Conservation (phyloP, 768 basidiomycete species). For the Lactifluus echinatus region DNA sequence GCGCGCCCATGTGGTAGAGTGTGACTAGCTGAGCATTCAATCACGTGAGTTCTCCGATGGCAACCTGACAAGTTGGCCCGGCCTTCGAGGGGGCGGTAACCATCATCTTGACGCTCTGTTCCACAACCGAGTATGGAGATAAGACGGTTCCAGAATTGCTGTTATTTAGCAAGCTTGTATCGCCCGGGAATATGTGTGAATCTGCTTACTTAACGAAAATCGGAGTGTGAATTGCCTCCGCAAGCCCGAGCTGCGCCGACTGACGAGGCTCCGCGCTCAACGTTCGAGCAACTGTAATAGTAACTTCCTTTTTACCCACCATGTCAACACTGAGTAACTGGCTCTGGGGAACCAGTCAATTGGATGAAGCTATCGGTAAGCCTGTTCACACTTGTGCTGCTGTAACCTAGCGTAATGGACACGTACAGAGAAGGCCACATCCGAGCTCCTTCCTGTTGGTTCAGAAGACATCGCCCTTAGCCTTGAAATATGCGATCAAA, state of each 20-base stretch:
- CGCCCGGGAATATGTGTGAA: neutral
- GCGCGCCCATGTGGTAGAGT: no score
- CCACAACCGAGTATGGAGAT: no score
- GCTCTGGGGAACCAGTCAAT: constrained; percentile 20
- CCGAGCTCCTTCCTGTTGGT: constrained; percentile 74
- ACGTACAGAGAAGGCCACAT: constrained; percentile 81
- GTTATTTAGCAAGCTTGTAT: no score
- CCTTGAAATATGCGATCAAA: constrained; percentile 95
- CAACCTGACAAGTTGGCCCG: no score
- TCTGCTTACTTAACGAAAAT: neutral
- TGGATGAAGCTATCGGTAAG: constrained; percentile 21
- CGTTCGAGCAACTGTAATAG: neutral
- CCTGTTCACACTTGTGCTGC: neutral
- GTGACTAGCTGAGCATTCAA: no score
- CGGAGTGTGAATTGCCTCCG: constrained; percentile 9
- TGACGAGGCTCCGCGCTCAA: neutral
- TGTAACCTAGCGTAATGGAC: neutral
- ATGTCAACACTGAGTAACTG: constrained; percentile 20
- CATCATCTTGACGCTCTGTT: no score
- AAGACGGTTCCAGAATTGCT: no score
- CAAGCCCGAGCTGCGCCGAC: neutral
- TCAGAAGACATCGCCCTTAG: constrained; percentile 87
- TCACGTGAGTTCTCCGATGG: no score
- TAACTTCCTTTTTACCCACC: neutral
- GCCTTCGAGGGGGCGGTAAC: no score